Percentiles rank a stretch among this genome's conserved stretches.
Evolutionary conservation across 2,329 filamentous ascomycete species (phyloP).

Genomic region (Biscogniauxia mediterranea): DNA sequence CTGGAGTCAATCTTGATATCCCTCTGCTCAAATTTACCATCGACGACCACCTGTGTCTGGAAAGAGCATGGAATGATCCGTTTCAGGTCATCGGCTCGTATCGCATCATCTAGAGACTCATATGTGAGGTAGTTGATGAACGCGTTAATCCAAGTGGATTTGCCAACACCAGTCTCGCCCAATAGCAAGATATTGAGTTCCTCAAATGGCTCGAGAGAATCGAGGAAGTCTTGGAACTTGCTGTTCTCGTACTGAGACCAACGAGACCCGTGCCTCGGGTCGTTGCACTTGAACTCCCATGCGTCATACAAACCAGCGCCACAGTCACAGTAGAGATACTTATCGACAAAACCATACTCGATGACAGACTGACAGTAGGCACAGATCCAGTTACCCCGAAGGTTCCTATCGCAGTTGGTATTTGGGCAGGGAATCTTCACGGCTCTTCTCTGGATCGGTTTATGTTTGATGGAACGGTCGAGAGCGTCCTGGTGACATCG

Average conservation of each 20-base stretch:
- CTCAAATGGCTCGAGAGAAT: constrained; percentile 26
- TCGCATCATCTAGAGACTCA: constrained; percentile 38
- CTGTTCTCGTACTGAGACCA: not conserved
- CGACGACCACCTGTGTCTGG: constrained; percentile 26
- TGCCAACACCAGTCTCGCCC: constrained; percentile 48
- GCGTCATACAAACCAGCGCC: not conserved
- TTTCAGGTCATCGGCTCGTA: constrained; percentile 28
- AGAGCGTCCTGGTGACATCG: not conserved
- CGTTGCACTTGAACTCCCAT: constrained; percentile 7
- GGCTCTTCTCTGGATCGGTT: not conserved
- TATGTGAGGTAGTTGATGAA: constrained; percentile 45
- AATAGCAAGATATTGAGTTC: constrained; percentile 44
- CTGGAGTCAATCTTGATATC: constrained; percentile 30
- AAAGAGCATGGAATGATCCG: constrained; percentile 42
- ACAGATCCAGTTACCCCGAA: constrained; percentile 5
- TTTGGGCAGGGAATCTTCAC: constrained; percentile 6
- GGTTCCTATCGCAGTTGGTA: not conserved
- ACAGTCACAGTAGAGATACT: constrained; percentile 6
- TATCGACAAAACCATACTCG: constrained; percentile 3
- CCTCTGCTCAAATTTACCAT: not conserved
- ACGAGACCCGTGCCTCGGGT: constrained; percentile 7
- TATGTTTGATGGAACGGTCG: not conserved
- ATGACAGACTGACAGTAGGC: constrained; percentile 7
- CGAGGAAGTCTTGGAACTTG: not conserved
- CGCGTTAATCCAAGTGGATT: constrained; percentile 49